Conservation (phyloP, 1,284 basidiomycete species). For the Bondarzewia mesenterica region DNA sequence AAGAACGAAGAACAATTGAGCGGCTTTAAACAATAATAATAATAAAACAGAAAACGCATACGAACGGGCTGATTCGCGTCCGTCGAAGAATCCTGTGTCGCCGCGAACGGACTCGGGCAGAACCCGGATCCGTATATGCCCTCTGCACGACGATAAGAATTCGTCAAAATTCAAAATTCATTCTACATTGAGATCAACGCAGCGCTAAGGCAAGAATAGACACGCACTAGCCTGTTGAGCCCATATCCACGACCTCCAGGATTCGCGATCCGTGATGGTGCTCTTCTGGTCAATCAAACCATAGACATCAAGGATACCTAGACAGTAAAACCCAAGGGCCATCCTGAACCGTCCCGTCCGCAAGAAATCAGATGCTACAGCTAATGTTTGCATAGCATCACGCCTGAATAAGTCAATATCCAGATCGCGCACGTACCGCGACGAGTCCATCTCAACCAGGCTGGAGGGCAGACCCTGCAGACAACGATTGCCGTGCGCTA, state of each 20-base stretch:
- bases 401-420: not conserved
- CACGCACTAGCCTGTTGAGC: constrained; percentile 61
- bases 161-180: not conserved
- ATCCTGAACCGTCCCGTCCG: constrained; percentile 36
- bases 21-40: not conserved
- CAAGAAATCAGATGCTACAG: not conserved
- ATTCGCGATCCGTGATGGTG: constrained; percentile 40
- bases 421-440: constrained; percentile 31
- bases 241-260: constrained; percentile 85
- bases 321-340: constrained; percentile 79
- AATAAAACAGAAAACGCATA: constrained; percentile 2
- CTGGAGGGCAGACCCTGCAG: constrained; percentile 45
- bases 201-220: not conserved
- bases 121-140: constrained; percentile 64
- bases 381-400: not conserved
- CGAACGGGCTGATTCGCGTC: constrained; percentile 11
- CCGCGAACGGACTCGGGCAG: constrained; percentile 67
- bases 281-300: constrained; percentile 43
- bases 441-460: constrained; percentile 49
- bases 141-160: constrained; percentile 24
- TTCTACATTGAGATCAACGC: not conserved
- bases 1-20: not conserved
- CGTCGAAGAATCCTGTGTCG: constrained; percentile 14
- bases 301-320: constrained; percentile 73
- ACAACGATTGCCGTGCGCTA: constrained; percentile 47